phyloP scores from a whole-genome alignment of 179 eudicot species.

The Nepenthes alata region DNA sequence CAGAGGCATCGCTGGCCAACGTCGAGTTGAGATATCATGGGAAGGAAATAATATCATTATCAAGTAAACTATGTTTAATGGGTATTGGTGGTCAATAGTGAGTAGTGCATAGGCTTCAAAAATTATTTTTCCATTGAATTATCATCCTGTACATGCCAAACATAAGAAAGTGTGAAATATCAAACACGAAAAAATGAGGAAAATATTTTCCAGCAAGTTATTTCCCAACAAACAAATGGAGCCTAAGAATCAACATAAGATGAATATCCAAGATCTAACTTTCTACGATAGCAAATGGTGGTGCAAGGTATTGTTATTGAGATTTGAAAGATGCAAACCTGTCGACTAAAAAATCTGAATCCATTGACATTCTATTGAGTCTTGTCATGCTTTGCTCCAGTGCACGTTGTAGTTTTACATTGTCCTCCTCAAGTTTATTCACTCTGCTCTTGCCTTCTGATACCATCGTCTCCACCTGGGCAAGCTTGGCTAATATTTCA shows the following conservation, averaged over 20 bases:
- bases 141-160: no score
- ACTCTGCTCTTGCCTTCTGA: conserved; percentile 63
- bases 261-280: not conserved
- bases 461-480: conserved; percentile 43
- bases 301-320: not conserved
- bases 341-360: conserved; percentile 94
- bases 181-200: no score
- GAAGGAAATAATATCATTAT: no score
- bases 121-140: no score
- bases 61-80: no score
- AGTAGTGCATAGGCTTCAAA: no score
- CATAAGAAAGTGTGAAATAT: no score
- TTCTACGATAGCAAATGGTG: not conserved
- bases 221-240: no score
- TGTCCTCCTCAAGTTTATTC: conserved; percentile 83
- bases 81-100: no score
- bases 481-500: conserved; percentile 44
- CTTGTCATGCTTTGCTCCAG: conserved; percentile 99
- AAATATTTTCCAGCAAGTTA: no score
- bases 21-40: no score
- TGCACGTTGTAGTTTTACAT: conserved; percentile 79
- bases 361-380: conserved; percentile 92
- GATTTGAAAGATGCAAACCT: conserved; percentile 34
- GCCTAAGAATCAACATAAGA: not conserved
- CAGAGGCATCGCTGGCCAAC: no score